Conservation (phyloP, 2,329 filamentous ascomycete species). For the Incumbomyces delicatus region DNA sequence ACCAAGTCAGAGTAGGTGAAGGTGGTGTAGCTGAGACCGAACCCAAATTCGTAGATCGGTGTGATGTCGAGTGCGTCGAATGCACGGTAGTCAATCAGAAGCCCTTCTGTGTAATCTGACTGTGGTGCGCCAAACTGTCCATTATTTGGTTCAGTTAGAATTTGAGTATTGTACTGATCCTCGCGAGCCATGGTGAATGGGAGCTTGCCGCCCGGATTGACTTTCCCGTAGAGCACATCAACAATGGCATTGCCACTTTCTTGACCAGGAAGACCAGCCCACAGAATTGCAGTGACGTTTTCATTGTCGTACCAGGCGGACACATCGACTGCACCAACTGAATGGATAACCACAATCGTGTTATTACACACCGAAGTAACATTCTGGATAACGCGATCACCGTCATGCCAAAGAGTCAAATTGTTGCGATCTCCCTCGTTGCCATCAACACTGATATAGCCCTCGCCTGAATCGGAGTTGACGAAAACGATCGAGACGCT, state of each 20-base stretch:
- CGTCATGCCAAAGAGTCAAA: constrained; percentile 76
- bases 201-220: constrained; percentile 49
- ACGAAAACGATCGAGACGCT: constrained; percentile 68
- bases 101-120: constrained; percentile 50
- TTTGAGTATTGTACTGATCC: constrained; percentile 45
- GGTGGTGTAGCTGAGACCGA: constrained; percentile 53
- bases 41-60: constrained; percentile 54
- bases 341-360: constrained; percentile 87
- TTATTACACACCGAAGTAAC: constrained; percentile 72
- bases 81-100: constrained; percentile 47
- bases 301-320: constrained; percentile 51
- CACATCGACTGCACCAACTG: constrained; percentile 67
- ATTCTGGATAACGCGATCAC: constrained; percentile 70
- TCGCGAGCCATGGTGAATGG: constrained; percentile 50
- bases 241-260: constrained; percentile 66
- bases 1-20: constrained; percentile 51
- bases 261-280: constrained; percentile 65
- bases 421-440: constrained; percentile 88
- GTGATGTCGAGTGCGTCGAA: constrained; percentile 47
- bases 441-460: constrained; percentile 70
- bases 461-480: constrained; percentile 78
- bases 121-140: constrained; percentile 45
- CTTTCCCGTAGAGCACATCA: constrained; percentile 61
- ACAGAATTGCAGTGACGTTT: constrained; percentile 66
- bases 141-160: constrained; percentile 50